These are phyloP conservation scores for Cinnamomum chago DNA, from an alignment of 164 flowering plant species.

Conservation along the genomic window DNA sequence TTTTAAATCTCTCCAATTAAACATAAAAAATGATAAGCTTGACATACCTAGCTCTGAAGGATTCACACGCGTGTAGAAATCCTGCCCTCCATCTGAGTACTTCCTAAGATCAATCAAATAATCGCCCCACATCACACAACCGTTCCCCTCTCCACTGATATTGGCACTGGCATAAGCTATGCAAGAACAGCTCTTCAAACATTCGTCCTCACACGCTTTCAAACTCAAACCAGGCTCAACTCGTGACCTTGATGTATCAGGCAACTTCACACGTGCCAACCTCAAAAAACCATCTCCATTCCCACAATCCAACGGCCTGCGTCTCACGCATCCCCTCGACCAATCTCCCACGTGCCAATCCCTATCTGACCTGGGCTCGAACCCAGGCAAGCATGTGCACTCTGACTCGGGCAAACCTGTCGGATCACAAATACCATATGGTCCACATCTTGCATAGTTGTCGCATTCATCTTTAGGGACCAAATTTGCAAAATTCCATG, in stretches of 20 bases:
- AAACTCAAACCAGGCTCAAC: constrained; percentile 13
- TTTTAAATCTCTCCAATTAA: too few species aligned
- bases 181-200: constrained; percentile 26
- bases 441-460: constrained; percentile 25
- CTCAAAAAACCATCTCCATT: constrained; percentile 19
- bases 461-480: constrained; percentile 31
- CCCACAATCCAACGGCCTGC: constrained; percentile 19
- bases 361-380: constrained; percentile 14
- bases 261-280: constrained; percentile 14
- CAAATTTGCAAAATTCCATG: neutral
- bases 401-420: neutral
- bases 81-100: constrained; percentile 14
- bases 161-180: constrained; percentile 21
- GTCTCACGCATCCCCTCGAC: constrained; percentile 22
- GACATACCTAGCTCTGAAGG: constrained; percentile 27
- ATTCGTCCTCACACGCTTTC: constrained; percentile 12
- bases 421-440: constrained; percentile 25
- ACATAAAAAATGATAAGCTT: neutral
- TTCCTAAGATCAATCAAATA: constrained; percentile 21
- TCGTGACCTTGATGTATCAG: constrained; percentile 8
- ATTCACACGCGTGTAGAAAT: constrained; percentile 23
- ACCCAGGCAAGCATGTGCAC: constrained; percentile 28
- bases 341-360: constrained; percentile 18
- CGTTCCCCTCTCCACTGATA: constrained; percentile 11
- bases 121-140: constrained; percentile 30